phyloP scores from a whole-genome alignment of 352 stramenopile genomes.

The Pythium aphanidermatum region DNA sequence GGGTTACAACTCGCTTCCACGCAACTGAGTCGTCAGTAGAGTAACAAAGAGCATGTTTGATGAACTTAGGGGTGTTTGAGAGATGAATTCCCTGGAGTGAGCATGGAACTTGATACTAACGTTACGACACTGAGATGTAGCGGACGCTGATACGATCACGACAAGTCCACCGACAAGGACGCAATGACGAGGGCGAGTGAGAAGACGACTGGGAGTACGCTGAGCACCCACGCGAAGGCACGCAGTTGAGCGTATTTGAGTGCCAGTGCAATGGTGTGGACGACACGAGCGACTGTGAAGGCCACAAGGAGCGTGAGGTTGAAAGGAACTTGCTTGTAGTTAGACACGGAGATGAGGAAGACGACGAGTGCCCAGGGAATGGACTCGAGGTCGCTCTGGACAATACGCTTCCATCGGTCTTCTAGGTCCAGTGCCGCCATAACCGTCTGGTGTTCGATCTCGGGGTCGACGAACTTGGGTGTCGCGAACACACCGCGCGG shows the following conservation, averaged over 20 bases:
- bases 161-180: too few species aligned
- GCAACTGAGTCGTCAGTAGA: too few species aligned
- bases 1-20: too few species aligned
- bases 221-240: slow-evolving; percentile 17
- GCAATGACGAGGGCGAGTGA: too few species aligned
- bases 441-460: slow-evolving; percentile 1
- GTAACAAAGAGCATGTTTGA: too few species aligned
- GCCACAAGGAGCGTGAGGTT: slow-evolving; percentile 16
- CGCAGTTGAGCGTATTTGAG: slow-evolving; percentile 18
- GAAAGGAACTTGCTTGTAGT: slow-evolving; percentile 26
- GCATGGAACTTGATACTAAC: too few species aligned
- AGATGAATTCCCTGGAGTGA: too few species aligned
- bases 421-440: slow-evolving; percentile 1
- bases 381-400: slow-evolving; percentile 54
- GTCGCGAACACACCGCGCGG: slow-evolving; percentile 1
- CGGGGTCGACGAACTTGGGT: not conserved
- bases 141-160: too few species aligned
- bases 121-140: too few species aligned
- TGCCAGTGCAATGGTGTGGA: slow-evolving; percentile 26
- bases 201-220: slow-evolving; percentile 16
- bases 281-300: slow-evolving; percentile 27
- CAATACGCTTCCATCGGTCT: slow-evolving; percentile 31
- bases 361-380: slow-evolving; percentile 50
- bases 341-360: slow-evolving; percentile 35
- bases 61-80: too few species aligned